Evolutionary conservation across 2,329 filamentous ascomycete genomes (phyloP), one percentile per base, ranked within the genome.

Genomic region (Teratosphaeria gauchensis): DNA sequence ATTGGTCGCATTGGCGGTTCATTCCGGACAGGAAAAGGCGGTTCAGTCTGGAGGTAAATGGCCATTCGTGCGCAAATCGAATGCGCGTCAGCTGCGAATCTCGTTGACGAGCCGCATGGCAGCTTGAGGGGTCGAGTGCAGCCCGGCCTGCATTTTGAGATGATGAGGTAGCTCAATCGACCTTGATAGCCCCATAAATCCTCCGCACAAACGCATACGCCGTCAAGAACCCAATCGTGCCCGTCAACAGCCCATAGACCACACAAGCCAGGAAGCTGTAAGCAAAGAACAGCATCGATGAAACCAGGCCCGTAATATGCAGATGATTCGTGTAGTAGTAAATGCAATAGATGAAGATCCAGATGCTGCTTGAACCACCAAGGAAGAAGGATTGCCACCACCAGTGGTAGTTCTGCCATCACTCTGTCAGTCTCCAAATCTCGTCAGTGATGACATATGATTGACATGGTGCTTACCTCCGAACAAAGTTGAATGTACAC

Each of bases 311-410:
- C 5, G 84, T 82, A 63, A 95, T 89, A 72, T 92, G 87, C 58
- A 95, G 79, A 72, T 89, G 90, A 64, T 84, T 84, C 66, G 85
- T 81, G 74, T 90, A 95, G 76, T 92, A 95, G 86, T 89, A 95
- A 55, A 86, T 77, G 71, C 88, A 89, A 76, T 94, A 95, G 42
- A 83, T 71, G 70, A 92, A 94, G 42, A 95, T 83, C 89, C 90
- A 95, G 61, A 90, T 73, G 6, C 87, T 83, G 65, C 86, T 90
- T 65, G 86, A 84, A 54, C 86, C 87, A 52, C 90, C 90, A 8
- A 91, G 83, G 54, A 89, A 75, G 76, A 95, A 94, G 56, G 87
- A 90, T 72, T 89, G 88, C 90, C 90, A 95, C 89, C 89, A 94
- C 90, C 90, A 95, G 71, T 90, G 83, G 74, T 94, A 87, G 73